These are phyloP conservation scores for Trichophyton simii DNA, from an alignment of 2,329 filamentous ascomycete species.

Conservation along the genomic window DNA sequence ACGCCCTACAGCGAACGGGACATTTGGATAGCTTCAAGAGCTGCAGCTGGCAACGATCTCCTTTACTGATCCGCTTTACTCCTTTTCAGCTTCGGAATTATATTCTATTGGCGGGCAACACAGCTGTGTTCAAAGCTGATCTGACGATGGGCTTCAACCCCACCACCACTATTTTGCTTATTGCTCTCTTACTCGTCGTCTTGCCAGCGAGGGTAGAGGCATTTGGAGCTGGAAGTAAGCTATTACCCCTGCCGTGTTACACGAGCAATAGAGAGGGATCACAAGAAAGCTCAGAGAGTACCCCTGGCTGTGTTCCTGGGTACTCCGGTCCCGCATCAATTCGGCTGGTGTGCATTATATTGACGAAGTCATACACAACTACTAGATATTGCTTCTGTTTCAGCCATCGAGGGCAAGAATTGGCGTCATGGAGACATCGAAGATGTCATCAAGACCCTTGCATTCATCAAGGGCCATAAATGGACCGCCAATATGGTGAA, in stretches of 20 bases:
- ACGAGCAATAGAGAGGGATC: background rate
- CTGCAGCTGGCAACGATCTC: no score
- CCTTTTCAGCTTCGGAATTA: background rate
- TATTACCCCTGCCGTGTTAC: background rate
- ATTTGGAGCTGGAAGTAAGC: constrained; percentile 13
- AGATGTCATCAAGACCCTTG: constrained; percentile 65
- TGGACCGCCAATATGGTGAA: constrained; percentile 71
- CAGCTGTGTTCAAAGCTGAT: background rate
- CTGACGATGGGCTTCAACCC: background rate
- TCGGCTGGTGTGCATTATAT: background rate
- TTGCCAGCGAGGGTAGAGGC: constrained; percentile 7
- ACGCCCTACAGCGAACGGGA: no score
- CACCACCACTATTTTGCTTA: background rate
- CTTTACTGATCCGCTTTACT: no score
- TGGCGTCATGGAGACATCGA: constrained; percentile 57
- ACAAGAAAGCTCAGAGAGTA: background rate
- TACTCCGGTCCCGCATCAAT: background rate
- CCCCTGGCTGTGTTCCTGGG: no score
- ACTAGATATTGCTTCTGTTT: constrained; percentile 38
- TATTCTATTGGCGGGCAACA: background rate
- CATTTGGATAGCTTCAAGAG: no score
- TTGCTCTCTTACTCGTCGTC: constrained; percentile 7
- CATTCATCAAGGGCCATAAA: constrained; percentile 69
- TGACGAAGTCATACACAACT: background rate
- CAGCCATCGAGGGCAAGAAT: constrained; percentile 39